Evolutionary conservation across 192 early-diverging fungal species (phyloP), one percentile per base, ranked within the genome.

Genomic region (Entophlyctis luteolus): DNA sequence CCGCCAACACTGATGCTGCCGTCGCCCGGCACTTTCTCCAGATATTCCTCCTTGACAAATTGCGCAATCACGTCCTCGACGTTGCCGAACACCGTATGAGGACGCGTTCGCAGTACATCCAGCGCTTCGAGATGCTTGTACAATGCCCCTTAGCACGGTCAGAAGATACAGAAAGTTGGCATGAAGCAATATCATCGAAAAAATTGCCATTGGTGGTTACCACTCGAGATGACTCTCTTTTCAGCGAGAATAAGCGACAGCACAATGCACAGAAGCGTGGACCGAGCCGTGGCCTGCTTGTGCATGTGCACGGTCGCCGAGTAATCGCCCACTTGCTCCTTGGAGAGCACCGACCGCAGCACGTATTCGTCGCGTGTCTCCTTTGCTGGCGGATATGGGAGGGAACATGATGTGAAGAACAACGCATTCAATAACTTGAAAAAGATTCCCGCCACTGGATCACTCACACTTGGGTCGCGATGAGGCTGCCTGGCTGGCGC

Each of bases 11-110:
- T n/a, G n/a, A n/a, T n/a, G 6, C 20, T 10, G 8, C 48, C 38
- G 22, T 68, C 54, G 18, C 14, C 29, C 34, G 59, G 59, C 16
- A 12, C 12, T 49, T 53, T 59, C 25, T 48, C 56, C 31, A 70
- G 22, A 33, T 70, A 70, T 36, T 59, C 68, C n/a, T 59, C 58
- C 49, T 62, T 70, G 28, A 70, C 37, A 34, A 62, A 62, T 5
- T 28, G 4, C 18, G 42, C 68, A 52, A 62, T 53, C 58, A 70
- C 57, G 22, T 62, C 58, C 38, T 70, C 58, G n/a, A 67, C 45
- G 20, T 67, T 67, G 2, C 33, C 31, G 52, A 67, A 55, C n/a
- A 20, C 42, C 5, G 27, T n/a, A 28, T 67, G 65, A 12, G 23
- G 6, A 4, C 65, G 31, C 10, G 53, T n/a, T 5, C 36, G 8